These are phyloP conservation scores for Theobroma cacao DNA, from an alignment of 345 rosid species.

Conservation along the genomic window DNA sequence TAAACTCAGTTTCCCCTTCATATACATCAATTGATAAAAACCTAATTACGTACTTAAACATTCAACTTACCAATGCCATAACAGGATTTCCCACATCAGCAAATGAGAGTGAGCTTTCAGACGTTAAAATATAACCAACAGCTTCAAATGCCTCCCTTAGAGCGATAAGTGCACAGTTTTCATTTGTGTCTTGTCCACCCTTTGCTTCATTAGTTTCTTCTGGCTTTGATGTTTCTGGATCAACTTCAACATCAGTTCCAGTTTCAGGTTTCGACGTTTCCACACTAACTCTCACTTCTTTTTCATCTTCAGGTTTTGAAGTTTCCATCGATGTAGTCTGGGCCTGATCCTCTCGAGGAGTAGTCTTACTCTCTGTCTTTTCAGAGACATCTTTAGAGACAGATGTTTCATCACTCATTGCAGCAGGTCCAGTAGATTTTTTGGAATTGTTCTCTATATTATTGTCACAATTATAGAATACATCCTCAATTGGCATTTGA, in stretches of 20 bases:
- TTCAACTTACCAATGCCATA: slow-evolving; percentile 88
- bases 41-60: neutral
- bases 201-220: slow-evolving; percentile 41
- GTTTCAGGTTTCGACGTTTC: slow-evolving; percentile 45
- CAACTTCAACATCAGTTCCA: slow-evolving; percentile 30
- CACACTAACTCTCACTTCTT: slow-evolving; percentile 37
- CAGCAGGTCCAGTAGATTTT: slow-evolving; percentile 43
- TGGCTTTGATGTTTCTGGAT: slow-evolving; percentile 36
- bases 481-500: slow-evolving; percentile 97
- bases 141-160: slow-evolving; percentile 88
- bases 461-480: slow-evolving; percentile 53
- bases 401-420: slow-evolving; percentile 34
- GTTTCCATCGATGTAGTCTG: slow-evolving; percentile 41
- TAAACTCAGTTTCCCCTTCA: neutral
- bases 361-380: slow-evolving; percentile 44
- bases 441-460: slow-evolving; percentile 38
- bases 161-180: slow-evolving; percentile 66
- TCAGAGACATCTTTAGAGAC: slow-evolving; percentile 51
- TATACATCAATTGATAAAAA: neutral
- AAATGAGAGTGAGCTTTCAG: slow-evolving; percentile 73
- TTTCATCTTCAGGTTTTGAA: slow-evolving; percentile 51
- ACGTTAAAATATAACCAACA: slow-evolving; percentile 59
- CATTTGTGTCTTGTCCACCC: slow-evolving; percentile 34
- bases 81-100: slow-evolving; percentile 94
- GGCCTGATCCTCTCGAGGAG: slow-evolving; percentile 43